Evolutionary conservation across 345 rosid species (phyloP).

Genomic region (Citrus sinensis): DVS_A1.0 CM039163.1:3335001-3335500

Average conservation of each 20-base stretch:
- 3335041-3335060: constrained; percentile 49
- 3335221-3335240: not conserved
- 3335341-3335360: not conserved
- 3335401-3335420: not conserved
- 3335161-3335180: constrained; percentile 25
- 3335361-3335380: not conserved
- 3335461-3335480: not conserved
- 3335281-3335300: not conserved
- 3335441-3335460: not conserved
- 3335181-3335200: constrained; percentile 2
- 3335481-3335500: not conserved
- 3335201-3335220: constrained; percentile 1
- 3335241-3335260: not conserved
- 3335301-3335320: not conserved
- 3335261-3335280: not conserved
- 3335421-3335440: not conserved
- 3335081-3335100: constrained; percentile 77
- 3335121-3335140: constrained; percentile 78
- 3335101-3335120: constrained; percentile 94
- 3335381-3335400: not conserved
- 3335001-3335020: constrained; percentile 16
- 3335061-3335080: constrained; percentile 49
- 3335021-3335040: constrained; percentile 3
- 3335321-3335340: not conserved
- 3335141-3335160: constrained; percentile 66